Base-by-base conservation (phyloP, 1,284 basidiomycete species). In the Trichosporon sp. region DNA sequence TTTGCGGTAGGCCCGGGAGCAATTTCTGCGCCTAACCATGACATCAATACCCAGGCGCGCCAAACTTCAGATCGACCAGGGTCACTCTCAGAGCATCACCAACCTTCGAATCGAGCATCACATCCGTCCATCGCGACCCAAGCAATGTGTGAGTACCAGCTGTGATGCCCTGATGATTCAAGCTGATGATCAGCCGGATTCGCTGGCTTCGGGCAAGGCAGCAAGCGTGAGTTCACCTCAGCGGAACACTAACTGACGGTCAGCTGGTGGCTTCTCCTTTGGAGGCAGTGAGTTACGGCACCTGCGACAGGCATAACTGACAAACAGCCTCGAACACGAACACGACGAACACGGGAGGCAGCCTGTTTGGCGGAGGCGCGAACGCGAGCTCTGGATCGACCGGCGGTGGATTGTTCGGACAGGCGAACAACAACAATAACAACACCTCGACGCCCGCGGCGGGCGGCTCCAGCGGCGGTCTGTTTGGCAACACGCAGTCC, bases 161-260 rank as follows among this genome's bases (percentile, higher is more conserved):
- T 33, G 7, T 8, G 14, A 19, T 14, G 52, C 8, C 36, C 14
- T 19, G 3, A 19, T 3, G 29, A 46, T 5, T 11, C 2, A 4
- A 58, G 14, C 67, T 70, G 52, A 67, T 59, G 32, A 37, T 11
- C 62, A 70, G 69, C 75, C 63, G 75, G 73, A 14, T 76, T 78
- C 58, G 65, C 63, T 40, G 73, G 74, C 49, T 77, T 76, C 36
- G 74, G 75, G 40, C 71, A 73, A 58, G 68, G 66, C 59, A 74
- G 73, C 66, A 73, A 66, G 61, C 58, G 58, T 59, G 19, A 19
- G 61, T 29, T 11, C 6, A 49, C 60, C 29, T 60, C 11, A 7
- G 7, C 16, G 1, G 4, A n/a, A 8, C 19, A 2, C 61, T 36
- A 34, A 62, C 60, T 66, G 56, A 44, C 52, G 16, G n/a, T 14